Percentiles rank a stretch among this genome's conserved stretches.
phyloP scores from a whole-genome alignment of 108 stramenopile genomes.

The Nitzschia palea region DNA sequence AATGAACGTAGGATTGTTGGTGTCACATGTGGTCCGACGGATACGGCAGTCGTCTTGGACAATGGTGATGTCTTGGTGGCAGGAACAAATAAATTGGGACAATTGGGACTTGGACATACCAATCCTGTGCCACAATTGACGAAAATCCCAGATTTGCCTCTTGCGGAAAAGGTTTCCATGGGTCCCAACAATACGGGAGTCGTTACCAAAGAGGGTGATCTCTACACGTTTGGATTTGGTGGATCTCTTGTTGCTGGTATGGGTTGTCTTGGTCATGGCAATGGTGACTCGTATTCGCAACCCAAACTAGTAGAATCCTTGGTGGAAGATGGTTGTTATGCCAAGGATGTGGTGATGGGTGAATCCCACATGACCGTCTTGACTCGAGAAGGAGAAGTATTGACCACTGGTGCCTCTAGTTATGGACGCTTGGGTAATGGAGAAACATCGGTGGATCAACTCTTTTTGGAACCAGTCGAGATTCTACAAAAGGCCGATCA shows the following conservation, averaged over 20 bases:
- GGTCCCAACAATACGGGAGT: constrained; percentile 58
- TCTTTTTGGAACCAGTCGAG: constrained; percentile 85
- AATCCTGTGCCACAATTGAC: constrained; percentile 38
- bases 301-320: constrained; percentile 73
- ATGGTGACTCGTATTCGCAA: constrained; percentile 46
- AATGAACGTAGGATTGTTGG: constrained; percentile 4
- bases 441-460: constrained; percentile 69
- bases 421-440: constrained; percentile 85
- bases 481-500: constrained; percentile 51
- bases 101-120: constrained; percentile 62
- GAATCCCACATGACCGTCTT: constrained; percentile 80
- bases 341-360: constrained; percentile 66
- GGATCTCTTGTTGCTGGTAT: constrained; percentile 60
- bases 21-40: constrained; percentile 64
- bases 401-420: constrained; percentile 69
- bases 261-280: constrained; percentile 77
- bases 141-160: constrained; percentile 20
- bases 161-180: constrained; percentile 35
- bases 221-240: constrained; percentile 80
- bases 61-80: constrained; percentile 59
- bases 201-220: constrained; percentile 62
- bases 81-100: constrained; percentile 75
- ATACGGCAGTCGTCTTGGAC: constrained; percentile 49
- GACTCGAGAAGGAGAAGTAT: constrained; percentile 84
- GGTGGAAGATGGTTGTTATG: constrained; percentile 77